Conservation (phyloP, 257 asterid genomes). For the Solanum lycopersicoides region DNA sequence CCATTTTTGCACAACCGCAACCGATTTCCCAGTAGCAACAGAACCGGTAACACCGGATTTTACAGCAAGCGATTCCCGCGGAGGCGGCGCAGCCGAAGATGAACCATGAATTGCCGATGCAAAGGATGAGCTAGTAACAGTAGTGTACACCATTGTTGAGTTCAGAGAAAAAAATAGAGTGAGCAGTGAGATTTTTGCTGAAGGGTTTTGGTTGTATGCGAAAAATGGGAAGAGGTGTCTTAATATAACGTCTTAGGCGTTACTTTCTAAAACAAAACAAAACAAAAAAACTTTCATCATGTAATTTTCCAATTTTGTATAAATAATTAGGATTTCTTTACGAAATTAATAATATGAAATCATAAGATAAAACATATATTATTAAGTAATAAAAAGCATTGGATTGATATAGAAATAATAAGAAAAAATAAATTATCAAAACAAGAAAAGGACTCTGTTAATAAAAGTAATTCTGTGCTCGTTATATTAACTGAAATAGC, state of each 20-base stretch:
- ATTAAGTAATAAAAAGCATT: too few species aligned
- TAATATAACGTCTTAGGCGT: neutral
- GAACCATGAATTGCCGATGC: neutral
- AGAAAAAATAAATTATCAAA: too few species aligned
- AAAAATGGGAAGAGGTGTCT: neutral
- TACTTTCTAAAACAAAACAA: neutral
- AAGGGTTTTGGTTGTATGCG: neutral
- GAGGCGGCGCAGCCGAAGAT: neutral
- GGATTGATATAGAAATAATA: too few species aligned
- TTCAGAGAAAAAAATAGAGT: neutral
- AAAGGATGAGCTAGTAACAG: neutral
- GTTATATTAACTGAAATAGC: too few species aligned
- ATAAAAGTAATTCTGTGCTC: too few species aligned
- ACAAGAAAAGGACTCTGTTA: too few species aligned
- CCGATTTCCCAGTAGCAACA: slow-evolving; percentile 2
- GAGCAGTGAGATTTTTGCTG: neutral
- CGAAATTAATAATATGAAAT: too few species aligned
- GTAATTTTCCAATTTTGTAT: too few species aligned
- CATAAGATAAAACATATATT: neutral
- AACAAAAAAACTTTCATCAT: too few species aligned
- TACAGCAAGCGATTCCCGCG: neutral
- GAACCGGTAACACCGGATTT: neutral
- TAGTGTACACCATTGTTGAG: neutral
- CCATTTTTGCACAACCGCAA: slow-evolving; percentile 46
- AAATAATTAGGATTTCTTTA: neutral